Percentiles rank a stretch among this genome's conserved stretches.
Conservation (phyloP, 2,329 filamentous ascomycete genomes). For the Aspergillus pseudoterreus region DNA sequence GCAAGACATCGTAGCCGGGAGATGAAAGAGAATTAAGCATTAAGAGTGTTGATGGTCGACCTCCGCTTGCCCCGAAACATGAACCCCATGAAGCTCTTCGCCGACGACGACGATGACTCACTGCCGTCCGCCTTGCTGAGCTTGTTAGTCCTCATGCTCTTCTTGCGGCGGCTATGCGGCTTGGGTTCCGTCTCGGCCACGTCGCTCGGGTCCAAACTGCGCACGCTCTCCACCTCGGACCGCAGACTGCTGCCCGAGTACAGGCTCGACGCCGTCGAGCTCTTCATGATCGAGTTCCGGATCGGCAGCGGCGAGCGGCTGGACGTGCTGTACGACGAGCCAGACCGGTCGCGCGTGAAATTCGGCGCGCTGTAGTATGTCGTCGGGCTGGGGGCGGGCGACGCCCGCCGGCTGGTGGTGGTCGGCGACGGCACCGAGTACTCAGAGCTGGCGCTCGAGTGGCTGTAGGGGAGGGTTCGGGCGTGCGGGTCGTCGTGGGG, state of each 20-base stretch:
- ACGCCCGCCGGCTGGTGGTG: conserved; percentile 12
- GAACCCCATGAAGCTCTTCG: conserved; percentile 22
- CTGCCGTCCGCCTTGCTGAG: conserved; percentile 5
- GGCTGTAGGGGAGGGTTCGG: conserved; percentile 15
- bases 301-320: conserved; percentile 22
- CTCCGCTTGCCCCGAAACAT: conserved; percentile 19
- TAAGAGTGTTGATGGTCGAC: conserved; percentile 16
- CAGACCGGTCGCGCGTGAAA: conserved; percentile 18
- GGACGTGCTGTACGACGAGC: conserved; percentile 22
- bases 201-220: conserved; percentile 9
- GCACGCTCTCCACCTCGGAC: conserved; percentile 22
- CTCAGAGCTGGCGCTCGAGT: conserved; percentile 17
- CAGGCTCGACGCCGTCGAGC: conserved; percentile 22
- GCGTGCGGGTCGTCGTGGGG: conserved; percentile 10
- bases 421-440: conserved; percentile 8
- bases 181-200: conserved; percentile 9
- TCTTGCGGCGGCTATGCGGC: conserved; percentile 12
- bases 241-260: conserved; percentile 28
- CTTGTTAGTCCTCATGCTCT: conserved; percentile 16
- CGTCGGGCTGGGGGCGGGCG: conserved; percentile 18
- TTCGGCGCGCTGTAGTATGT: conserved; percentile 17
- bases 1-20: background rate
- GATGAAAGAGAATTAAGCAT: conserved; percentile 14
- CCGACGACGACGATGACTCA: conserved; percentile 4
- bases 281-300: conserved; percentile 25